Evolutionary conservation across 177 flowering plant species (phyloP), one percentile per base, ranked within the genome.

Genomic region (Telopea speciosissima): DNA sequence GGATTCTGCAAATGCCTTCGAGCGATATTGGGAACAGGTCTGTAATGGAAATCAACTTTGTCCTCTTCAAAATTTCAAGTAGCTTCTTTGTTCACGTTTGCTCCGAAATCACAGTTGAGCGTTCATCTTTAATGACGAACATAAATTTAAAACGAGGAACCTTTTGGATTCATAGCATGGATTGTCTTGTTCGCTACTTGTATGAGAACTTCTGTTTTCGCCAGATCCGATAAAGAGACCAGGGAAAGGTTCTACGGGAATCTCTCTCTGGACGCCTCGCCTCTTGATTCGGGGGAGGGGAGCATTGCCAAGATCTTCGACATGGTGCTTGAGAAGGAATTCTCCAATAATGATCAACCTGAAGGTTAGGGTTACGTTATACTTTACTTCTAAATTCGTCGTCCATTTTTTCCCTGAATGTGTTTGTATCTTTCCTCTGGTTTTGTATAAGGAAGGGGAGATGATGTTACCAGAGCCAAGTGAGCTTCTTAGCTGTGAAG

Each of bases 291-390:
- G 10, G 83, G 80, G 11, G 95, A 86, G 8, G 97, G 87, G 0
- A 89, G 85, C 68, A 85, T 92, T 13, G 99, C 99, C 7, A 80
- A 92, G 76, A 90, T 94, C 83, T 87, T 94, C 77, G 97, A 89
- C 83, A 84, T 87, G 6, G 97, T 94, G 70, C 86, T 94, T 3
- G 91, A 92, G 83, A 92, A 92, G 72, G 97, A 94, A 81, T 94
- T 94, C 68, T 73, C 93, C 16, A 97, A 92, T 42, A 90, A 87
- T 61, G 97, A 94, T 71, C 92, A 86, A 69, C 88, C 91, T 69
- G 92, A 91, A 84, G 97, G 99, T 90, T 59, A 40, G 80, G 45
- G 23, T n/a, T 63, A 70, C 25, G 3, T 28, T n/a, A 12, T 59
- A 0, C 73, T 13, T 63, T 24, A 33, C 14, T 36, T 52, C 8